phyloP scores from a whole-genome alignment of 331 rosid genomes.

The Quercus phellos region DNA sequence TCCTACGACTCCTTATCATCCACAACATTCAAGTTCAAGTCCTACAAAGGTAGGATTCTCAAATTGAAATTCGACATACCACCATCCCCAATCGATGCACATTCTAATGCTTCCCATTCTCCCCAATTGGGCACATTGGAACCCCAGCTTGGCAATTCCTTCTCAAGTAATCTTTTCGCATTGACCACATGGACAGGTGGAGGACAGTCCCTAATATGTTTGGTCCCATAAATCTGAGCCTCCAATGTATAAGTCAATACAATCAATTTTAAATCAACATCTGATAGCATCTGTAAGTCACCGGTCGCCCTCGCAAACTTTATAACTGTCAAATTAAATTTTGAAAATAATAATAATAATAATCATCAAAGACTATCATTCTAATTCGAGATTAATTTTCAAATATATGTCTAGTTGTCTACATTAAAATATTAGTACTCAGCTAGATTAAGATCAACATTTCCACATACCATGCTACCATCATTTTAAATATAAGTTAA shows the following conservation, averaged over 20 bases:
- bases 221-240: constrained; percentile 74
- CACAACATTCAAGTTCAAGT: constrained; percentile 57
- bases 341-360: not conserved
- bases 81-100: constrained; percentile 30
- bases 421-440: not conserved
- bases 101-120: constrained; percentile 88
- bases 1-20: constrained; percentile 38
- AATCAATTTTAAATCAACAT: constrained; percentile 81
- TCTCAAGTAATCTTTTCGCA: constrained; percentile 72
- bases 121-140: constrained; percentile 72
- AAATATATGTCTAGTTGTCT: not conserved
- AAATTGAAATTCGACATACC: constrained; percentile 29
- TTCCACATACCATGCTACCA: not conserved
- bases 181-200: constrained; percentile 69
- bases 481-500: too few species aligned
- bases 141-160: constrained; percentile 96
- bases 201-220: constrained; percentile 68
- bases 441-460: not conserved
- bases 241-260: constrained; percentile 79
- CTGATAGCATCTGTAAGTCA: constrained; percentile 84
- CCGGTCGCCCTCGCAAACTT: constrained; percentile 93
- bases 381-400: not conserved
- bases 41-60: constrained; percentile 74
- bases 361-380: not conserved
- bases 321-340: constrained; percentile 36